phyloP scores from a whole-genome alignment of 345 rosid species.

The Ricinus communis region DNA sequence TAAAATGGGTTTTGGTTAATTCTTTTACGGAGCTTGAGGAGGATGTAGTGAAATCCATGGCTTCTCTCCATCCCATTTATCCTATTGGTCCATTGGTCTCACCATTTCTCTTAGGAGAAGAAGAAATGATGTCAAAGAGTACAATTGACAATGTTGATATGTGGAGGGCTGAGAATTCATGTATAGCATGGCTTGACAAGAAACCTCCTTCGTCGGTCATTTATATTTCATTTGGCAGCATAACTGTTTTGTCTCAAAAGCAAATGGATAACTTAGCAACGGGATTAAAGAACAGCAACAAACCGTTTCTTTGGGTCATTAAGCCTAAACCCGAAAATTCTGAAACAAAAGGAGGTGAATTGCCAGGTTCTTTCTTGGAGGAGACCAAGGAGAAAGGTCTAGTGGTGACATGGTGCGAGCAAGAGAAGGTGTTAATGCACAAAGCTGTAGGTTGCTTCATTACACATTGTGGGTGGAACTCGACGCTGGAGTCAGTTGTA shows the following conservation, averaged over 20 bases:
- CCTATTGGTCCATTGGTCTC: conserved; percentile 66
- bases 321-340: conserved; percentile 23
- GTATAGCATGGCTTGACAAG: conserved; percentile 60
- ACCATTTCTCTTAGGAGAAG: conserved; percentile 33
- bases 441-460: conserved; percentile 46
- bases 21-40: conserved; percentile 53
- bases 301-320: conserved; percentile 59
- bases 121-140: conserved; percentile 6
- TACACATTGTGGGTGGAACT: conserved; percentile 66
- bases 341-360: background rate
- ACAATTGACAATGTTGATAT: conserved; percentile 26
- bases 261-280: conserved; percentile 42
- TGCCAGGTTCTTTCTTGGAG: conserved; percentile 22
- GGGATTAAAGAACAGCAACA: conserved; percentile 36
- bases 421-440: conserved; percentile 49
- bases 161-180: conserved; percentile 38
- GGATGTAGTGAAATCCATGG: conserved; percentile 35
- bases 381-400: conserved; percentile 40
- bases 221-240: conserved; percentile 65
- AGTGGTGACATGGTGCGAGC: conserved; percentile 51
- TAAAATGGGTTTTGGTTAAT: conserved; percentile 54
- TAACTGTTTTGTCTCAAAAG: conserved; percentile 27
- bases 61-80: conserved; percentile 23
- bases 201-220: conserved; percentile 45
- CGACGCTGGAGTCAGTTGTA: conserved; percentile 45